Base-by-base conservation (phyloP, 164 flowering plant genomes). In the Cinnamomum micranthum region DNA sequence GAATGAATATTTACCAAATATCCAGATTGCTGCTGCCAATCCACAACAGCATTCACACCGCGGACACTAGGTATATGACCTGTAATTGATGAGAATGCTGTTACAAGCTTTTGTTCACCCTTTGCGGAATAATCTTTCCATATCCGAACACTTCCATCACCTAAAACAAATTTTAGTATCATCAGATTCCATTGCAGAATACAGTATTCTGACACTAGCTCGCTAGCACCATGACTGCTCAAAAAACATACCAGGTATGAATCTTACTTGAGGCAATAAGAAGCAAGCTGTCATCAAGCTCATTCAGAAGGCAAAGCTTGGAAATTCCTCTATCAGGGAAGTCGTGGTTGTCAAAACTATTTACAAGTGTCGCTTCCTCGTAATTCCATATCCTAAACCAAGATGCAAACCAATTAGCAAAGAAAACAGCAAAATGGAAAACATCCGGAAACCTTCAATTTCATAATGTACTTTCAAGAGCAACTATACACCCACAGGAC, bases 11-110 rank as follows among this genome's bases (percentile, higher is more conserved):
- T 24, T 88, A 93, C 98, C 96, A 95, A 82, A 83, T 88, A 91
- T 80, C 99, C 99, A 68, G 97, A 92, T 69, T 90, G 97, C 71
- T 95, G 99, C 81, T 95, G 99, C 98, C 98, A 95, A 80, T 95
- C 99, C 68, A 95, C 97, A 60, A 95, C 94, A 77, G 97, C 94
- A 73, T 92, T 91, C 80, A 92, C 77, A 75, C 89, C 78, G 7
- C 93, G 87, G 11, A 81, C 89, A 73, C 91, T 89, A 78, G 95
- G 95, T 70, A 86, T 87, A 80, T 89, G 94, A 77, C 96, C 97
- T 75, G 90, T 97, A 76, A 93, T 84, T 15, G 99, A 88, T 77
- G 99, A 84, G 80, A 95, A 93, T 73, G 95, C 97, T 73, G 98
- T 92, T 22, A 93, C 99, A 75, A 92, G 96, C 78, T 87, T 92